phyloP scores from a whole-genome alignment of 2,329 filamentous ascomycete genomes.

The Neodidymelliopsis sp. region DNA sequence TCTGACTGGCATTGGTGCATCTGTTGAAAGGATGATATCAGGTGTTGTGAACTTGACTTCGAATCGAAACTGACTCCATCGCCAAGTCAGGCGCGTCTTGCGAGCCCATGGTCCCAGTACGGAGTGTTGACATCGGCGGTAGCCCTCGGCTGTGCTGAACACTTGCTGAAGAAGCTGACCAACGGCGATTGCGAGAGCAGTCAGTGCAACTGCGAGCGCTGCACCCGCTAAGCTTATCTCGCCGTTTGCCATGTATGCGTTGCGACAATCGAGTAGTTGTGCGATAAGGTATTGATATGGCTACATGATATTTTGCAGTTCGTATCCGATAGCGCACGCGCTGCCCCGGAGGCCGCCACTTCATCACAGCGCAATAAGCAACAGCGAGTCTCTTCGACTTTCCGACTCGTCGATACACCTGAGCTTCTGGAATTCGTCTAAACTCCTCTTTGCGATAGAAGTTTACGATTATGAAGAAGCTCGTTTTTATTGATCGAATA shows the following conservation, averaged over 20 bases:
- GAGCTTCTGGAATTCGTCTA: too few relatives aligned
- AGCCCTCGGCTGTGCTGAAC: conserved; percentile 20
- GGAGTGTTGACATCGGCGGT: conserved; percentile 16
- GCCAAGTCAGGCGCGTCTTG: conserved; percentile 1
- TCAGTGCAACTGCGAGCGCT: conserved; percentile 10
- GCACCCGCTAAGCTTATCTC: neutral
- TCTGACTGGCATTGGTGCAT: neutral
- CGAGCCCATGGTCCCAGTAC: conserved; percentile 14
- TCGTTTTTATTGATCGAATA: too few relatives aligned
- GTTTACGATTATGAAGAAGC: too few relatives aligned
- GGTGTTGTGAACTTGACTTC: conserved; percentile 21
- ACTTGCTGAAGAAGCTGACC: conserved; percentile 17
- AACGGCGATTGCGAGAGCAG: conserved; percentile 15
- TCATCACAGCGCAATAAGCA: neutral
- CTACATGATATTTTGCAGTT: neutral
- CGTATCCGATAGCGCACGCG: neutral
- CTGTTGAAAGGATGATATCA: conserved; percentile 6
- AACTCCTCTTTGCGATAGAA: too few relatives aligned
- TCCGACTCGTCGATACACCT: neutral
- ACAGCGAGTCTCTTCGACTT: neutral
- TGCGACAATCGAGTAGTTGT: too few relatives aligned
- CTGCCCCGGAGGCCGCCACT: neutral
- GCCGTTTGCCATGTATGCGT: neutral
- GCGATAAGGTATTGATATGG: neutral
- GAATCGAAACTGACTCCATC: conserved; percentile 10